Base-by-base conservation (phyloP, 306 rosid genomes). In the Dryas alaskensis region DNA sequence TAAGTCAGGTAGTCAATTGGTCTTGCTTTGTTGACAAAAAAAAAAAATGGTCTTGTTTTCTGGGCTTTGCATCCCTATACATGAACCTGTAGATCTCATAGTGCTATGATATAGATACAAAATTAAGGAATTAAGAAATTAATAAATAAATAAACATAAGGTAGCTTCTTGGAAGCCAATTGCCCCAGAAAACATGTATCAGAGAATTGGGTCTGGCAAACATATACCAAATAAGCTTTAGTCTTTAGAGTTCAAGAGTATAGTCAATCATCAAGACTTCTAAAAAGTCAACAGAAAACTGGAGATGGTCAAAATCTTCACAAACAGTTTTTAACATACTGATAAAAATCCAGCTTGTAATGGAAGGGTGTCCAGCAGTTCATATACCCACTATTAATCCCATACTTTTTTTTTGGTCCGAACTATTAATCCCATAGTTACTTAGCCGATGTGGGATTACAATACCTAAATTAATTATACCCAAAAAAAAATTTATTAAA, bases 221-320 rank as follows among this genome's bases (percentile, higher is more conserved):
- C 51, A 42, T 1, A 43, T 0, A 43, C 17, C 50, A 62, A 40
- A 39, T 40, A 62, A 62, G 6, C 67, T 14, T 14, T 40, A 27
- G 3, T 43, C 54, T 25, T 13, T 25, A 7, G 4, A 71, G 55
- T 44, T 64, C 48, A 40, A 40, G 48, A 2, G 67, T 40, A n/a
- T 25, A 44, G 57, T 46, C 67, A 59, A 46, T 72, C 48, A 72
- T 8, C 58, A 59, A 72, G 58, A 72, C 76, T 16, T 44, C 3
- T 17, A 50, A 2, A 14, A 16, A 37, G 50, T 69, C 49, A 17
- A 17, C 3, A 46, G 42, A 22, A 65, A 12, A 44, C 42, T 65
- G 7, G n/a, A 19, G 5, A 3, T 10, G 27, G 67, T 72, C 58
- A 59, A 46, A 54, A 70, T 17, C 19, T 40, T 19, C 22, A 19